A percentile compares a stretch with the other conserved stretches of the same genome.
These are phyloP conservation scores for Hysterium pulicare DNA, from an alignment of 2,329 filamentous ascomycete genomes.

Conservation along the genomic window DNA sequence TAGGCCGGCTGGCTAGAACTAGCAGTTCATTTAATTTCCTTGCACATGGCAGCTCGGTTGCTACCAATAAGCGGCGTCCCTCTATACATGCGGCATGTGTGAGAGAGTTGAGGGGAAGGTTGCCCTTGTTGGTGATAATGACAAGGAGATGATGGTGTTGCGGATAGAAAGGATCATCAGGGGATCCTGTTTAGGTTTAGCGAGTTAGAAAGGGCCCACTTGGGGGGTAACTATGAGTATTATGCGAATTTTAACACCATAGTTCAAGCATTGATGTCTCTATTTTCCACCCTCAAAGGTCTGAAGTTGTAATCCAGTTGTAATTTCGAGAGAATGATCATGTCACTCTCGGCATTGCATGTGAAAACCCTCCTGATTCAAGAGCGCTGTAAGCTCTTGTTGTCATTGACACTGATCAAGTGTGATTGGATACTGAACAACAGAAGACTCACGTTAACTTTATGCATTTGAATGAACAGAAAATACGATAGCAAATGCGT, in stretches of 20 bases:
- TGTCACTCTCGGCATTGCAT: too few relatives aligned
- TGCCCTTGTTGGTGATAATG: background rate
- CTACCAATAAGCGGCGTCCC: background rate
- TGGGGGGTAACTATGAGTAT: background rate
- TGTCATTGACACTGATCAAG: too few relatives aligned
- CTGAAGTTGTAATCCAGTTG: too few relatives aligned
- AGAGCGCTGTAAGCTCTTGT: too few relatives aligned
- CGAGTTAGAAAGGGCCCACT: too few relatives aligned
- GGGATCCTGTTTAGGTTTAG: background rate
- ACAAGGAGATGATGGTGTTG: background rate
- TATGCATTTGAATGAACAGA: background rate
- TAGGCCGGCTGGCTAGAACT: background rate
- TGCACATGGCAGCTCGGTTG: background rate
- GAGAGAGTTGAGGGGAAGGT: background rate
- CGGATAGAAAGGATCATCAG: background rate
- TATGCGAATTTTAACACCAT: too few relatives aligned
- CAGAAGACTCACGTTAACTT: too few relatives aligned
- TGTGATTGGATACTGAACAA: too few relatives aligned
- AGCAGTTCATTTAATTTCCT: background rate
- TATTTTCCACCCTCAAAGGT: too few relatives aligned
- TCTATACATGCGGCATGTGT: background rate
- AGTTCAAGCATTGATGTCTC: too few relatives aligned
- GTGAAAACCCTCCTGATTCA: too few relatives aligned
- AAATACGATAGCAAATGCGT: background rate
- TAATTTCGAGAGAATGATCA: too few relatives aligned